These are phyloP conservation scores for Neofusicoccum parvum DNA, from an alignment of 2,329 filamentous ascomycete genomes.

Conservation along the genomic window DNA sequence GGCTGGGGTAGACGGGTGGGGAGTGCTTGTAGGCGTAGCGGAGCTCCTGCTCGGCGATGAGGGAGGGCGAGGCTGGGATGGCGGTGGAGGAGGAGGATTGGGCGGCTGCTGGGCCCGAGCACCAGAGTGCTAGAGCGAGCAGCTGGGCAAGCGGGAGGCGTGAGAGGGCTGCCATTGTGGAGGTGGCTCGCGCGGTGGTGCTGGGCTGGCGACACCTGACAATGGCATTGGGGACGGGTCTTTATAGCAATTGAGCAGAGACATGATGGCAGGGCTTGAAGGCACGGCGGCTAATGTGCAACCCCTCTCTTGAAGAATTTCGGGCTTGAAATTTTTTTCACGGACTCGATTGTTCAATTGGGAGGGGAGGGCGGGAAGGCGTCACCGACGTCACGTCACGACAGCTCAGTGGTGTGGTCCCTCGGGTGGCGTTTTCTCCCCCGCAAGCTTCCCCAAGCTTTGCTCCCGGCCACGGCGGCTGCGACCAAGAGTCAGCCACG, in stretches of 20 bases:
- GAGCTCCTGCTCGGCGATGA: not conserved
- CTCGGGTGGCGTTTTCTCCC: not conserved
- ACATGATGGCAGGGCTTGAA: not conserved
- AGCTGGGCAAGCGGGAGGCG: not conserved
- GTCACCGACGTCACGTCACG: not conserved
- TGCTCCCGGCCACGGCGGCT: not conserved
- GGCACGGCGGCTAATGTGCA: not conserved
- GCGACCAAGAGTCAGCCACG: not conserved
- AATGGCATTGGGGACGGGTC: not conserved
- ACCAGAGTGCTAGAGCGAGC: not conserved
- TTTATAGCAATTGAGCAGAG: not conserved
- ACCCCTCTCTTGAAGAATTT: not conserved
- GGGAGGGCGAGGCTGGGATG: not conserved
- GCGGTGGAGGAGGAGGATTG: not conserved
- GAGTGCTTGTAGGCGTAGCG: slow-evolving; percentile 3
- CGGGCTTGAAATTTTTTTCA: not conserved
- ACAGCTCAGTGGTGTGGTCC: not conserved
- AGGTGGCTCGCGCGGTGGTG: not conserved
- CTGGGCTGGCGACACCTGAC: not conserved
- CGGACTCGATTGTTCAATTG: not conserved
- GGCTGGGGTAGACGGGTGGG: slow-evolving; percentile 3
- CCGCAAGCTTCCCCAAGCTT: slow-evolving; percentile 1
- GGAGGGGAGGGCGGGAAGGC: not conserved
- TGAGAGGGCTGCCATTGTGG: not conserved
- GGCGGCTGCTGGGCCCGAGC: not conserved